Conservation (phyloP, 2,329 filamentous ascomycete species). For the Epichloe festucae region DNA sequence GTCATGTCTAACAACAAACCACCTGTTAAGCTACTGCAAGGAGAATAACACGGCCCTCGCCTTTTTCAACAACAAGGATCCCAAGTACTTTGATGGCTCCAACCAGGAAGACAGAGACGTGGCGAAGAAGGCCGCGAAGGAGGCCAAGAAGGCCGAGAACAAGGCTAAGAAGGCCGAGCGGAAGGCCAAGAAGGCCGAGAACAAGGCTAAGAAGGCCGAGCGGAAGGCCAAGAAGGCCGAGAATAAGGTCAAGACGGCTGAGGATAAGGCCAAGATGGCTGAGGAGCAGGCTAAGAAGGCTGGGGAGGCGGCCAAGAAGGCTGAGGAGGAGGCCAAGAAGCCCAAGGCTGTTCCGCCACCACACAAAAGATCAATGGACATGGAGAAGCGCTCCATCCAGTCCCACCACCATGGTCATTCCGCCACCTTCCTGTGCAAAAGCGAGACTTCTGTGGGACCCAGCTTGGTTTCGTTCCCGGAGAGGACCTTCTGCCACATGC, state of each 20-base stretch:
- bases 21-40: background rate
- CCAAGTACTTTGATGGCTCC: constrained; percentile 1
- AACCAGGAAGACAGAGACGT: background rate
- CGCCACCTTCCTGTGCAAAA: background rate
- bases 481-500: constrained; percentile 3
- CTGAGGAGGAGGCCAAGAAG: background rate
- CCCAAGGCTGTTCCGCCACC: background rate
- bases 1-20: background rate
- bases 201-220: background rate
- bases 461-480: constrained; percentile 1
- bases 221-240: background rate
- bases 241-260: too few species aligned
- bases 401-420: background rate
- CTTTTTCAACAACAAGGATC: background rate
- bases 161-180: background rate
- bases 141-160: too few species aligned
- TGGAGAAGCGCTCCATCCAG: background rate
- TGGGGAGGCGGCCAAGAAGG: background rate
- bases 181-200: background rate
- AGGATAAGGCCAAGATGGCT: background rate
- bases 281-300: background rate
- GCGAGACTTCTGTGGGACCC: background rate
- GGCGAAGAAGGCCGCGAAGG: background rate
- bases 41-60: background rate
- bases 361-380: background rate